These are phyloP conservation scores for Populus simonii DNA, from an alignment of 345 rosid genomes.

Conservation along the genomic window DNA sequence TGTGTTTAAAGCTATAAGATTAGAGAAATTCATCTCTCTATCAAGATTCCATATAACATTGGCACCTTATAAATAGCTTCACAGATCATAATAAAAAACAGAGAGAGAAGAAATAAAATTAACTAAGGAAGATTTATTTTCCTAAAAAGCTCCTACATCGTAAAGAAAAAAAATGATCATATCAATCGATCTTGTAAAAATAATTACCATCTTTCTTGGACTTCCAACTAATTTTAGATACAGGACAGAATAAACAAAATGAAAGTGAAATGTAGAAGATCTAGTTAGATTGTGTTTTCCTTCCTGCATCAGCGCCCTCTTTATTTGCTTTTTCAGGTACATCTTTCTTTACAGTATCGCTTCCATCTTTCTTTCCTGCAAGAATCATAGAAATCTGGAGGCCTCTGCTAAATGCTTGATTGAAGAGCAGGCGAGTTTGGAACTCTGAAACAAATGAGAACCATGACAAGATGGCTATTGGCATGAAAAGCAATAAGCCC, in stretches of 20 bases:
- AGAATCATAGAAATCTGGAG: conserved; percentile 91
- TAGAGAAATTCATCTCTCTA: background rate
- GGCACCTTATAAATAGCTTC: too few species aligned
- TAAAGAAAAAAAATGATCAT: background rate
- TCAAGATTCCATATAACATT: too few species aligned
- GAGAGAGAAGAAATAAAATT: too few species aligned
- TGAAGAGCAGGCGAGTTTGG: conserved; percentile 87
- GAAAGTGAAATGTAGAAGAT: background rate
- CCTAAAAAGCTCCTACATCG: too few species aligned
- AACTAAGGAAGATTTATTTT: too few species aligned
- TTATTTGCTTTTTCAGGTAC: conserved; percentile 3
- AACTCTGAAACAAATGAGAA: conserved; percentile 87
- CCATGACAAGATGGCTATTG: conserved; percentile 71
- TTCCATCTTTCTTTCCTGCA: conserved; percentile 50
- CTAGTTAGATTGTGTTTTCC: background rate
- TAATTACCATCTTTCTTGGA: background rate
- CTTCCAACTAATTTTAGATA: background rate
- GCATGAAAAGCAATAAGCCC: conserved; percentile 70
- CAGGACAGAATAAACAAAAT: background rate
- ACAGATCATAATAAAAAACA: too few species aligned
- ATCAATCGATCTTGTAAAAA: background rate
- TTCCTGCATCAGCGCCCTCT: conserved; percentile 10
- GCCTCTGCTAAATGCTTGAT: conserved; percentile 95
- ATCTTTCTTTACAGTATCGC: conserved; percentile 14
- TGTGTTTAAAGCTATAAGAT: background rate